Conservation (phyloP, 306 rosid genomes). For the Quercus suber region DNA sequence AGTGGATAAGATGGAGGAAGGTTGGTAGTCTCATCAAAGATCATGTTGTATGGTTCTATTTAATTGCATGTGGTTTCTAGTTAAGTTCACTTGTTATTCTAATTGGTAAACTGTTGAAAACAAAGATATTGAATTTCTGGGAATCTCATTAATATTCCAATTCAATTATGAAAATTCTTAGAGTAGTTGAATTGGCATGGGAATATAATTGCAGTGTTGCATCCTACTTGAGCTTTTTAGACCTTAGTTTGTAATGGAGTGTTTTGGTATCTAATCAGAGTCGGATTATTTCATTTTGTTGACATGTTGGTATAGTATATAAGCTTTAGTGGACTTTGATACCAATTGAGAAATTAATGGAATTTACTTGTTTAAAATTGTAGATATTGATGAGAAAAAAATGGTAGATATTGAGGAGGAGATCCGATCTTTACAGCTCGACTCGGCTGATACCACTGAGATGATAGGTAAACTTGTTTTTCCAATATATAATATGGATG, state of each 20-base stretch:
- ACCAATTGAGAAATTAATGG: too few relatives aligned
- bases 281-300: not conserved
- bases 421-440: slow-evolving; percentile 87
- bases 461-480: not conserved
- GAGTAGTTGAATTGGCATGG: not conserved
- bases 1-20: slow-evolving; percentile 66
- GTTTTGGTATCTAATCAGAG: not conserved
- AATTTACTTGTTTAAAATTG: slow-evolving; percentile 21
- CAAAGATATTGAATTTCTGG: not conserved
- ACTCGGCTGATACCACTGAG: slow-evolving; percentile 59
- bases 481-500: not conserved
- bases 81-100: not conserved
- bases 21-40: slow-evolving; percentile 36
- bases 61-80: not conserved
- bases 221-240: not conserved
- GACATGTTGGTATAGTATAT: too few relatives aligned
- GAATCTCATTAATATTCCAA: not conserved
- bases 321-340: too few relatives aligned
- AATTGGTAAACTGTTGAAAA: not conserved
- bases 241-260: not conserved
- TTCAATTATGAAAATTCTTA: not conserved
- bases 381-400: too few relatives aligned
- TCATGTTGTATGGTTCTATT: not conserved
- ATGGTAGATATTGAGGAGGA: slow-evolving; percentile 82
- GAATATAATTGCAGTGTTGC: not conserved